Evolutionary conservation across 495 filamentous ascomycete genomes (phyloP), one percentile per base, ranked within the genome.

Genomic region (Neurospora sp.): DNA sequence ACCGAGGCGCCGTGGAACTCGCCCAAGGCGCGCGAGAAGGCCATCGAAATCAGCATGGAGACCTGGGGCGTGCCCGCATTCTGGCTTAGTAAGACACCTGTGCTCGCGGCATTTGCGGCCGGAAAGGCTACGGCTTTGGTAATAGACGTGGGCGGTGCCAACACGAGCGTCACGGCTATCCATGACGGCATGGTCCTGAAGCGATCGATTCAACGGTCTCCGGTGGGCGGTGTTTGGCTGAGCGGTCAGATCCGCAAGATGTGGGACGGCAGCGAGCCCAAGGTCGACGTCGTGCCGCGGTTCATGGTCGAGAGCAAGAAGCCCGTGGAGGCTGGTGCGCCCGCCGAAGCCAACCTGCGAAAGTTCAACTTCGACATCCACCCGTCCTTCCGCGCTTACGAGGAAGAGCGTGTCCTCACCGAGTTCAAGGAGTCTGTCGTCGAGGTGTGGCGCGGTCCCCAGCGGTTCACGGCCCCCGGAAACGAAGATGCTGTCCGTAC

Each of bases 351-450:
- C 46, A 79, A 80, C 38, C 73, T 85, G 18, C 89, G 88, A 71
- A 86, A 85, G 20, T 97, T 93, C 79, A 82, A 86, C 10, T 85
- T 86, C 27, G 85, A 90, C 48, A 91, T 94, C 8, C 82, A 88
- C 70, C 86, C 86, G 5, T 92, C 91, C 39, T 98, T 93, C 87
- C 90, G 92, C 75, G 84, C 85, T 18, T 88, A 93, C 38, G 89
- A 98, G 81, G 96, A 99, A 86, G 96, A 98, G 77, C 92, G 96
- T 62, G 91, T 97, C 16, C 83, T 98, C 31, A 92, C 91, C 46
- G 93, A 97, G 79, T 99, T 98, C 86, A 99, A 99, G 84, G 96
- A 99, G 84, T 95, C 91, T 69, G 94, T 97, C 62, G 95, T 98
- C 37, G 92, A 97, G 79, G 89, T 94, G 38, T 98, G 95, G 95